phyloP scores from a whole-genome alignment of 2,329 filamentous ascomycete species.

The Exserohilum rostratum region DNA sequence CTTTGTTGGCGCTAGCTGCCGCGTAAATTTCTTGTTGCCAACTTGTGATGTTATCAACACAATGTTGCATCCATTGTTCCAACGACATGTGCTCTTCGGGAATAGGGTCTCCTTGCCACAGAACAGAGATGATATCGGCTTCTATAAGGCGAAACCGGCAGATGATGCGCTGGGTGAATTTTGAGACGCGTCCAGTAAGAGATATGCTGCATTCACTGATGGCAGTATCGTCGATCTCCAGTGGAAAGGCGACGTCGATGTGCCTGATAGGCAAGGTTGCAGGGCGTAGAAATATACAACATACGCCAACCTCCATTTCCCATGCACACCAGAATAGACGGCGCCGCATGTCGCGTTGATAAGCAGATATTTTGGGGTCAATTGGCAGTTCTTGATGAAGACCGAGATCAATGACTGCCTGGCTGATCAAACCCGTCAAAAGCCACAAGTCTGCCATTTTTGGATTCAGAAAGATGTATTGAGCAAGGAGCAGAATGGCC shows the following conservation, averaged over 20 bases:
- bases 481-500: constrained; percentile 43
- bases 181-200: constrained; percentile 37
- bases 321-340: constrained; percentile 47
- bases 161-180: constrained; percentile 44
- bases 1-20: constrained; percentile 36
- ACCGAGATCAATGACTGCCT: constrained; percentile 45
- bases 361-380: constrained; percentile 31
- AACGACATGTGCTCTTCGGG: constrained; percentile 31
- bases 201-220: constrained; percentile 39
- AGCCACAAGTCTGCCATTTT: constrained; percentile 47
- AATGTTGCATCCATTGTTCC: constrained; percentile 39
- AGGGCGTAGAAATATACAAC: constrained; percentile 41
- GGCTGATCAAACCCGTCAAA: constrained; percentile 45
- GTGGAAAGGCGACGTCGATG: constrained; percentile 41
- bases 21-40: constrained; percentile 42
- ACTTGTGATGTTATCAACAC: constrained; percentile 32
- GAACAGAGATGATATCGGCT: constrained; percentile 41
- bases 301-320: constrained; percentile 48
- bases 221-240: constrained; percentile 43
- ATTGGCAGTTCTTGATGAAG: constrained; percentile 46
- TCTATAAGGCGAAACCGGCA: constrained; percentile 45
- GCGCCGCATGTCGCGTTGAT: constrained; percentile 46
- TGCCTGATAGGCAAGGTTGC: constrained; percentile 38
- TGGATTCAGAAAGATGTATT: constrained; percentile 47
- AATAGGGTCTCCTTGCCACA: constrained; percentile 42